A percentile compares a stretch with the other conserved stretches of the same genome.
phyloP scores from a whole-genome alignment of 345 rosid species.

The Eucalyptus polybractea region DNA sequence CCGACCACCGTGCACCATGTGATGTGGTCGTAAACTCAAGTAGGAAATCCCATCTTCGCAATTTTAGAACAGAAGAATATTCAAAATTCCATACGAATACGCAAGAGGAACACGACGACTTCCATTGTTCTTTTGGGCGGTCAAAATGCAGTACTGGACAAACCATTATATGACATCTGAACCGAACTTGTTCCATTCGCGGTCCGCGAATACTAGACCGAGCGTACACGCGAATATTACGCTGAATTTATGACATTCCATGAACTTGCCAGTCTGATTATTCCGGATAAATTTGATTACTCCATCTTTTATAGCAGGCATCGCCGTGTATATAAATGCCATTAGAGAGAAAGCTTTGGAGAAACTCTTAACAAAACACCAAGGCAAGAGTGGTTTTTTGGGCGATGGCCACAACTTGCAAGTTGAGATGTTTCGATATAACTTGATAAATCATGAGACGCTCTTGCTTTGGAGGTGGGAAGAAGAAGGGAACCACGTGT shows the following conservation, averaged over 20 bases:
- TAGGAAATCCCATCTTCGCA: neutral
- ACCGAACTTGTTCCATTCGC: no score
- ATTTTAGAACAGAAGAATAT: neutral
- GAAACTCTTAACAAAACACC: neutral
- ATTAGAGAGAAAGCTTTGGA: neutral
- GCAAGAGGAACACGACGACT: neutral
- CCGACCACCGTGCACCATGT: no score
- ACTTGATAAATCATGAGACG: neutral
- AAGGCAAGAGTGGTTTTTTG: no score
- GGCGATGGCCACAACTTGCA: no score
- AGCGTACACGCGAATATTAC: no score
- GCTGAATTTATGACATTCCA: neutral
- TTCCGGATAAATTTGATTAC: neutral
- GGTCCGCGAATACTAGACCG: no score
- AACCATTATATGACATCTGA: no score
- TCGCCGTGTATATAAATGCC: neutral
- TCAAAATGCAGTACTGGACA: no score
- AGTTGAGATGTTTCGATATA: no score
- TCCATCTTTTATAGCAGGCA: neutral
- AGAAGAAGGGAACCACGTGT: neutral
- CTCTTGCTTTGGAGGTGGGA: neutral
- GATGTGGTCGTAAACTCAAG: no score
- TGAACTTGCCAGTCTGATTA: neutral
- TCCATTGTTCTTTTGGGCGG: no score
- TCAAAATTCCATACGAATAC: neutral